These are phyloP conservation scores for Alternaria triticina DNA, from an alignment of 2,329 filamentous ascomycete genomes.

Conservation along the genomic window DNA sequence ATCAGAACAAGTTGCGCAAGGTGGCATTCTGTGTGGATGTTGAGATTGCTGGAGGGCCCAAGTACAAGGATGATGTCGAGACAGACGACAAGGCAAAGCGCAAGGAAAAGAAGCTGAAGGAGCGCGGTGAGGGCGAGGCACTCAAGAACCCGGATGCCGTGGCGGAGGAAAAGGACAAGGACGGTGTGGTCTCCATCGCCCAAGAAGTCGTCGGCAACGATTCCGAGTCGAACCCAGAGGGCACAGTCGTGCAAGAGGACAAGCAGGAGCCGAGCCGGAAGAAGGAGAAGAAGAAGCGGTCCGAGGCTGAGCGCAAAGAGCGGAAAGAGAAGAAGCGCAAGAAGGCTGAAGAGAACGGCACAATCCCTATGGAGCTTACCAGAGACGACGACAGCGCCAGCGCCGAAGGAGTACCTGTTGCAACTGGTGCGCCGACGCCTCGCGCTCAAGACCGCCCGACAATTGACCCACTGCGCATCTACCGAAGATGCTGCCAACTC, in stretches of 20 bases:
- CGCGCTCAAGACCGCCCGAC: conserved; percentile 74
- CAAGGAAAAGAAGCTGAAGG: conserved; percentile 63
- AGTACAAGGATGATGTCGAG: conserved; percentile 69
- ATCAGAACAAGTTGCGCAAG: conserved; percentile 79
- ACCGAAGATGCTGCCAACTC: conserved; percentile 91
- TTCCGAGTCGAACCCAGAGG: conserved; percentile 50
- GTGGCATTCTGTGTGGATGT: conserved; percentile 98
- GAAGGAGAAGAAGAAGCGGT: conserved; percentile 95
- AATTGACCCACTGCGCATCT: conserved; percentile 89
- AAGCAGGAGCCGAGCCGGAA: conserved; percentile 65
- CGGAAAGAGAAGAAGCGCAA: conserved; percentile 87
- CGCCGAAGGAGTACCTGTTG: conserved; percentile 23
- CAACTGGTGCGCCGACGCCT: conserved; percentile 40
- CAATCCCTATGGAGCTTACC: conserved; percentile 81
- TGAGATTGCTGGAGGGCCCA: conserved; percentile 88
- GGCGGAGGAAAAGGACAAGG: conserved; percentile 63
- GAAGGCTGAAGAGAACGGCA: conserved; percentile 86
- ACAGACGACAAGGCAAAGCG: conserved; percentile 55
- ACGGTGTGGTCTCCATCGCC: conserved; percentile 42
- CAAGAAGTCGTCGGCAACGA: conserved; percentile 51
- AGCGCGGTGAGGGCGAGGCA: conserved; percentile 76
- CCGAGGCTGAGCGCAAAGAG: conserved; percentile 89
- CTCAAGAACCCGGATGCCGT: conserved; percentile 69
- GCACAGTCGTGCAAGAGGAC: conserved; percentile 42
- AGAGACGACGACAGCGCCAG: conserved; percentile 63